Evolutionary conservation across 768 basidiomycete genomes (phyloP).

Genomic region (Leccinellum rugosiceps): DNA sequence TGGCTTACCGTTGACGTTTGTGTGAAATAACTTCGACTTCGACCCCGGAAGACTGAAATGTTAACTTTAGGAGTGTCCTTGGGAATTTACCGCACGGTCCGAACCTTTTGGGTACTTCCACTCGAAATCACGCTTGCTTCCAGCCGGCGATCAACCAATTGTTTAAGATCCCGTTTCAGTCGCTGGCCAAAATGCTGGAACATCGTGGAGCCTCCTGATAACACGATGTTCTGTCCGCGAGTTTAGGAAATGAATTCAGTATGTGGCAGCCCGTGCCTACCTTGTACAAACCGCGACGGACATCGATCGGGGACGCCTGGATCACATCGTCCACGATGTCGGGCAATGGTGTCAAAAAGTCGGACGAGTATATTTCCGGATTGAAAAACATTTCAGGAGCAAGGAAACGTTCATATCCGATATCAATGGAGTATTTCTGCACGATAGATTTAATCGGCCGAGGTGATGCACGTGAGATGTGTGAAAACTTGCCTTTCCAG

Average conservation of each 20-base stretch:
- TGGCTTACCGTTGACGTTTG: slow-evolving; percentile 86
- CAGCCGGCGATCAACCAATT: slow-evolving; percentile 87
- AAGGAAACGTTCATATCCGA: slow-evolving; percentile 98
- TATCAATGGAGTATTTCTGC: slow-evolving; percentile 90
- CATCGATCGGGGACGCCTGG: slow-evolving; percentile 94
- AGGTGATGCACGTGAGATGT: neutral
- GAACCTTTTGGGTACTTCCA: slow-evolving; percentile 72
- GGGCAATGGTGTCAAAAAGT: slow-evolving; percentile 94
- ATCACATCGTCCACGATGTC: slow-evolving; percentile 96
- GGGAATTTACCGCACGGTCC: slow-evolving; percentile 13
- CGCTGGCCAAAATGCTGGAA: slow-evolving; percentile 98
- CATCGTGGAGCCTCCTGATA: slow-evolving; percentile 98
- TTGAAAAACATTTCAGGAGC: slow-evolving; percentile 99
- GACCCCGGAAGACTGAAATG: slow-evolving; percentile 81
- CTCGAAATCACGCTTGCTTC: slow-evolving; percentile 71
- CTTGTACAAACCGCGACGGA: slow-evolving; percentile 95
- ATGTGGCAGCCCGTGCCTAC: slow-evolving; percentile 33
- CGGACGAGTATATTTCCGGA: slow-evolving; percentile 96
- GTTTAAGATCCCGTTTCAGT: slow-evolving; percentile 92
- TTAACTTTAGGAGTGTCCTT: slow-evolving; percentile 2
- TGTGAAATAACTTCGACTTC: slow-evolving; percentile 98
- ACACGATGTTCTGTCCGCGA: slow-evolving; percentile 81
- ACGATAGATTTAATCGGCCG: slow-evolving; percentile 4
- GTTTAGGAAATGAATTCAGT: neutral
- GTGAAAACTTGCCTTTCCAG: slow-evolving; percentile 67